These are phyloP conservation scores for Leersia perrieri DNA, from an alignment of 176 grass and related monocot genomes.

Conservation along the genomic window DNA sequence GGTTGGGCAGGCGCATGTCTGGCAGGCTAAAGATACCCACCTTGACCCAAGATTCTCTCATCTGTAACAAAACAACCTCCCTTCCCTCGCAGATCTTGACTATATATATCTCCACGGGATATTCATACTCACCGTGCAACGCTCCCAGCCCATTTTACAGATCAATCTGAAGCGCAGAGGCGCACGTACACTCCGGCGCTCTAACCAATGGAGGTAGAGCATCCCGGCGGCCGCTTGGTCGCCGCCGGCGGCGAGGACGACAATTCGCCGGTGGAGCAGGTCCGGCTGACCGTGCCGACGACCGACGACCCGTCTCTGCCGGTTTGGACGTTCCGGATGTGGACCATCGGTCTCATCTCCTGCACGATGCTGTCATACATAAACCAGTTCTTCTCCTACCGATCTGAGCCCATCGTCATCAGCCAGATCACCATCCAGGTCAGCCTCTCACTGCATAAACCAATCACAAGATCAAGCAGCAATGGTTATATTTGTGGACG, in stretches of 20 bases:
- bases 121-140: constrained; percentile 7
- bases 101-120: not conserved
- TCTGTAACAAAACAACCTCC: not conserved
- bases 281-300: constrained; percentile 57
- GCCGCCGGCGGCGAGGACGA: constrained; percentile 5
- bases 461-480: not conserved
- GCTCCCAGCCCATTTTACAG: not conserved
- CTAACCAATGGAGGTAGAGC: not conserved
- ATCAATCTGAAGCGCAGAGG: not conserved
- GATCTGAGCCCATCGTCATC: constrained; percentile 62
- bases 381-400: constrained; percentile 88
- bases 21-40: constrained; percentile 1
- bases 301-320: constrained; percentile 66
- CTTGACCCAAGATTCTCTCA: constrained; percentile 32
- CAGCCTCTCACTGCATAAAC: not conserved
- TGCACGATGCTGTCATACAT: constrained; percentile 60
- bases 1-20: not conserved
- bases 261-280: constrained; percentile 65
- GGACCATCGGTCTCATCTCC: constrained; percentile 52
- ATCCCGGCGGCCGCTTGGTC: not conserved
- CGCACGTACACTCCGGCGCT: not conserved
- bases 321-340: constrained; percentile 81
- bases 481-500: too few relatives aligned
- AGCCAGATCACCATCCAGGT: constrained; percentile 49
- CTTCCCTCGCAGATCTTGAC: not conserved